These are phyloP conservation scores for Erythrobasidium hasegawianum DNA, from an alignment of 1,284 basidiomycete genomes.

Conservation along the genomic window DNA sequence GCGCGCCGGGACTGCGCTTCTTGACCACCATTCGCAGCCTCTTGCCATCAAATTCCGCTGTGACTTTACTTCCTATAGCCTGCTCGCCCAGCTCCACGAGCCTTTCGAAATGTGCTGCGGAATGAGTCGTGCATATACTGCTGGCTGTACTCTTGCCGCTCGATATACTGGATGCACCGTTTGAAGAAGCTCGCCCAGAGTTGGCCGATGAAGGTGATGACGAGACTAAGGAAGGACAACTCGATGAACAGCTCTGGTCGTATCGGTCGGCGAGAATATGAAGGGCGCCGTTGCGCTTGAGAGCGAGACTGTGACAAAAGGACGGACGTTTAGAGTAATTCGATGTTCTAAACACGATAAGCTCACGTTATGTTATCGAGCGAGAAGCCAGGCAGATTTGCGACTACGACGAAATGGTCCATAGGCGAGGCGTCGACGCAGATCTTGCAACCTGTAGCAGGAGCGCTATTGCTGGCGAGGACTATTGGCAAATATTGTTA, in stretches of 20 bases:
- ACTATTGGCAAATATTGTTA: too few species aligned
- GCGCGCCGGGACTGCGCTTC: slow-evolving; percentile 6
- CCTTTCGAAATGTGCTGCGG: slow-evolving; percentile 18
- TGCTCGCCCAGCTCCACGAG: slow-evolving; percentile 31
- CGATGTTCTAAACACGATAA: too few species aligned
- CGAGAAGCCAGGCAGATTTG: slow-evolving; percentile 25
- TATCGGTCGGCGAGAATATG: slow-evolving; percentile 33
- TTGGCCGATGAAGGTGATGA: background rate
- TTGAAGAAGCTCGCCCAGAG: background rate
- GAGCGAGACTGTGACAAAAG: slow-evolving; percentile 21
- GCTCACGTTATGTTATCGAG: slow-evolving; percentile 33
- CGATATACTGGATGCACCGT: background rate
- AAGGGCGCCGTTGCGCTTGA: slow-evolving; percentile 29
- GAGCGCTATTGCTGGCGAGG: slow-evolving; percentile 16
- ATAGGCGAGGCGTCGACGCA: slow-evolving; percentile 14
- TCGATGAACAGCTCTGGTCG: slow-evolving; percentile 9
- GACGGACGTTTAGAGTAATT: background rate
- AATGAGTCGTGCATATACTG: background rate
- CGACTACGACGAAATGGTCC: slow-evolving; percentile 24
- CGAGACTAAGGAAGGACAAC: background rate
- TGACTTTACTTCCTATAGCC: slow-evolving; percentile 30
- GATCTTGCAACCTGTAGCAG: slow-evolving; percentile 28
- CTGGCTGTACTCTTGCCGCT: background rate
- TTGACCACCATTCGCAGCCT: slow-evolving; percentile 17
- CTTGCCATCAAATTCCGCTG: slow-evolving; percentile 29